Evolutionary conservation across 495 filamentous ascomycete species (phyloP).

Genomic region (Penicillium mononematosum): DNA sequence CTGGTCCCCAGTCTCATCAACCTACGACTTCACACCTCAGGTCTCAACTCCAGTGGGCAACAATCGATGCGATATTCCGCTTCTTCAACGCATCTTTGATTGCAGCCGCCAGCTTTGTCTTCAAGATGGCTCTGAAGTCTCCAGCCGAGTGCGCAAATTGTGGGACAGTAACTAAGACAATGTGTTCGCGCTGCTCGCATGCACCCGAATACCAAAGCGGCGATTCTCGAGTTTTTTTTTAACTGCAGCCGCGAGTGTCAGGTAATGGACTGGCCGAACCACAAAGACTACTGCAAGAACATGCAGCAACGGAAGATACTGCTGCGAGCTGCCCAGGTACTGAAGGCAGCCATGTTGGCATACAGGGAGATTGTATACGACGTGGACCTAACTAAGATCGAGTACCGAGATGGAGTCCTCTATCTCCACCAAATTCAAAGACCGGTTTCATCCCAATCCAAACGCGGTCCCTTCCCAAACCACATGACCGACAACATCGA

Average conservation of each 20-base stretch:
- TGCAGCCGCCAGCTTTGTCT: neutral
- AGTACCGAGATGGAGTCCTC: neutral
- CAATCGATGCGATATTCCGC: neutral
- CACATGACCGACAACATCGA: neutral
- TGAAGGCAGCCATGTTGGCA: neutral
- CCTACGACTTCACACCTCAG: neutral
- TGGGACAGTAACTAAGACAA: neutral
- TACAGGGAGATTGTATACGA: slow-evolving; percentile 1
- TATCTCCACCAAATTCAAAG: neutral
- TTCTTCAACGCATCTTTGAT: neutral
- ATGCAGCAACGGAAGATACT: neutral
- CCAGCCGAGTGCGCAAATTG: neutral
- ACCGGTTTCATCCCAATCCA: neutral
- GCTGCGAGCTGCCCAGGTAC: neutral
- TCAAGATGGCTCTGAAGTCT: neutral
- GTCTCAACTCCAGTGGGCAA: neutral
- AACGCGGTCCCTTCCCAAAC: neutral
- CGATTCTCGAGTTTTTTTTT: neutral
- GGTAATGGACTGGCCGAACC: neutral
- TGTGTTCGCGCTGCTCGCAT: neutral
- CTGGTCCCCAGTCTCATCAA: neutral
- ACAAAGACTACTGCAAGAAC: neutral
- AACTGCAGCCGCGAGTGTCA: neutral
- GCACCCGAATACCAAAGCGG: neutral
- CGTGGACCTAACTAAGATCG: neutral